phyloP scores from a whole-genome alignment of 345 rosid genomes.

The Moricandia moricandioides region DNA sequence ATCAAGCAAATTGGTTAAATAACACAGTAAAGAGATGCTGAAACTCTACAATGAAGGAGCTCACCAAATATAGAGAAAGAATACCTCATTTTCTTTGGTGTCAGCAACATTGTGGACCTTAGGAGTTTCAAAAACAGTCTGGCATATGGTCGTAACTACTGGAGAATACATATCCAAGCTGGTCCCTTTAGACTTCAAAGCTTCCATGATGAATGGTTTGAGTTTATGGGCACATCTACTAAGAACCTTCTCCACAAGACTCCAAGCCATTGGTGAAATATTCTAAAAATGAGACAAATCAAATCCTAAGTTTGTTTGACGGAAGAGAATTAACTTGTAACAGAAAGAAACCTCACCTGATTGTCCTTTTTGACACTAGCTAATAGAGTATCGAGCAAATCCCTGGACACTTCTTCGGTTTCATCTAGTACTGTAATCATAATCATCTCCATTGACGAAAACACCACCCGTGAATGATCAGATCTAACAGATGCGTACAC shows the following conservation, averaged over 20 bases:
- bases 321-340: not conserved
- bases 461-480: constrained; percentile 55
- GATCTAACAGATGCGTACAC: constrained; percentile 39
- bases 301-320: constrained; percentile 1
- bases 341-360: constrained; percentile 44
- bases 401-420: constrained; percentile 56
- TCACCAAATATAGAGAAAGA: not conserved
- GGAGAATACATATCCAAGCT: constrained; percentile 57
- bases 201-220: constrained; percentile 54
- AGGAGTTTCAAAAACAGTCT: constrained; percentile 26
- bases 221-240: constrained; percentile 60
- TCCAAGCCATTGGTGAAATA: constrained; percentile 47
- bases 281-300: constrained; percentile 39
- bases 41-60: constrained; percentile 5
- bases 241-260: constrained; percentile 52
- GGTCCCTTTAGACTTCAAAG: constrained; percentile 44
- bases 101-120: not conserved
- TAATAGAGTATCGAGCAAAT: constrained; percentile 58
- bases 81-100: constrained; percentile 49
- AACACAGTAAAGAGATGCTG: constrained; percentile 5
- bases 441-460: constrained; percentile 63
- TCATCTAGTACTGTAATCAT: constrained; percentile 67
- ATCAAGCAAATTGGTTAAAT: constrained; percentile 8
- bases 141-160: constrained; percentile 49
- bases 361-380: constrained; percentile 59